Base-by-base conservation (phyloP, 2,329 filamentous ascomycete species). In the Diaporthe helianthi region DNA sequence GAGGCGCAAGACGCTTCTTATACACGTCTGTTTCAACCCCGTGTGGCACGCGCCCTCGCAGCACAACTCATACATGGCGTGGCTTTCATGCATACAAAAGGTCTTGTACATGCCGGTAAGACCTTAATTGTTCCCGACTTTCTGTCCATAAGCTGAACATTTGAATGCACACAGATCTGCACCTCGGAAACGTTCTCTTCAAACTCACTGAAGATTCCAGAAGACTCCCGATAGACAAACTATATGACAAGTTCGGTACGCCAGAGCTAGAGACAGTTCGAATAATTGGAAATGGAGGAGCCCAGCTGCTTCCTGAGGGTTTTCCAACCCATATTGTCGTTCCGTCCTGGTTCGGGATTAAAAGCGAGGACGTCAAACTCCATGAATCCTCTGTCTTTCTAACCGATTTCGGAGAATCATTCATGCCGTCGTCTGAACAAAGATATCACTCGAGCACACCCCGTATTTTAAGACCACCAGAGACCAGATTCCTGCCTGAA, bases 41-140 rank as follows among this genome's bases (percentile, higher is more conserved):
- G 24, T 13, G 64, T 66, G 26, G 64, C 51, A 3, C 51, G 64
- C 19, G 52, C n/a, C 9, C 55, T 66, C 22, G 64, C 31, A n/a
- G 64, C 64, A 3, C 64, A 66, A 52, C 64, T 55, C 17, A 66
- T 66, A 47, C 19, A 33, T 38, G 64, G 17, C 24, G 51, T 55
- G 26, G 64, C 64, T 66, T 66, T 66, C 38, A 66, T 66, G 51
- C 64, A 66, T n/a, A 66, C 5, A 26, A 66, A 52, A 66, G 51
- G 51, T 47, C 7, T 22, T 36, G 64, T 66, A 36, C 64, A 66
- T n/a, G 51, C 64, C 3, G 64, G 24, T 55, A n/a, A 38, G 36
- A 2, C 12, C 15, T 13, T 2, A 38, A 36, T 3, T 38, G 12
- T 0, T 13, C 12, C 15, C 36, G 12, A 15, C 6, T 38, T 1